These are phyloP conservation scores for Marasmius sp. DNA, from an alignment of 1,284 basidiomycete genomes.

Conservation along the genomic window DNA sequence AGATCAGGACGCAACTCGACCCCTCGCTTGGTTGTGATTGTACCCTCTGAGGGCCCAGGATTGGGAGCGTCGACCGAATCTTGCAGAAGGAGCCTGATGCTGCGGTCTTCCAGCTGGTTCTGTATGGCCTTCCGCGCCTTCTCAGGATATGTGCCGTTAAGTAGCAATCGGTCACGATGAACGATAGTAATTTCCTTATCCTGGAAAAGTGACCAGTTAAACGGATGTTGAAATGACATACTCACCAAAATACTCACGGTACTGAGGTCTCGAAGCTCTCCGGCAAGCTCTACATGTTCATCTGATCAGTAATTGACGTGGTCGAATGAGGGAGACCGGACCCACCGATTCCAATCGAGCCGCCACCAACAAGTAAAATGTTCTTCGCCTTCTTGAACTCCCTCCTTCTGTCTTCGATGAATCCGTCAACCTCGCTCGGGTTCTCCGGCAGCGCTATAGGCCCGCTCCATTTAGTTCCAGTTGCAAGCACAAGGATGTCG, in stretches of 20 bases:
- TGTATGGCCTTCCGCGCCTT: slow-evolving; percentile 53
- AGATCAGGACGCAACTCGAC: slow-evolving; percentile 55
- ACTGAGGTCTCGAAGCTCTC: slow-evolving; percentile 55
- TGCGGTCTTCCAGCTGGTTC: slow-evolving; percentile 38
- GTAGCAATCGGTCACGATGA: slow-evolving; percentile 50
- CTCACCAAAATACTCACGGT: slow-evolving; percentile 34
- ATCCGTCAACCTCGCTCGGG: slow-evolving; percentile 35
- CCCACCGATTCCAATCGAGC: slow-evolving; percentile 60
- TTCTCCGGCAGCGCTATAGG: slow-evolving; percentile 45
- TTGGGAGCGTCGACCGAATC: slow-evolving; percentile 53
- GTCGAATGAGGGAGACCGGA: slow-evolving; percentile 4
- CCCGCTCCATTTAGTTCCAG: slow-evolving; percentile 56
- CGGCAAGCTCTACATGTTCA: slow-evolving; percentile 46
- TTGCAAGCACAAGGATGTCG: slow-evolving; percentile 54
- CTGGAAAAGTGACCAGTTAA: slow-evolving; percentile 28
- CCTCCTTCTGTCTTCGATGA: slow-evolving; percentile 42
- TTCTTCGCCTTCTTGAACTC: slow-evolving; percentile 48
- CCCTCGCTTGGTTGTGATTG: slow-evolving; percentile 52
- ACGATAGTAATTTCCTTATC: slow-evolving; percentile 66
- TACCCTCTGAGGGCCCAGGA: slow-evolving; percentile 28
- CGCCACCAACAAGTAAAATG: slow-evolving; percentile 61
- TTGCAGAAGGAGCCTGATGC: slow-evolving; percentile 52
- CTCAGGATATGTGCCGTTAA: slow-evolving; percentile 59
- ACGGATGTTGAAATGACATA: slow-evolving; percentile 3
- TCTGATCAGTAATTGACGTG: slow-evolving; percentile 1